Evolutionary conservation across 83 land plant species (phyloP).

Genomic region (Picea abies): DNA sequence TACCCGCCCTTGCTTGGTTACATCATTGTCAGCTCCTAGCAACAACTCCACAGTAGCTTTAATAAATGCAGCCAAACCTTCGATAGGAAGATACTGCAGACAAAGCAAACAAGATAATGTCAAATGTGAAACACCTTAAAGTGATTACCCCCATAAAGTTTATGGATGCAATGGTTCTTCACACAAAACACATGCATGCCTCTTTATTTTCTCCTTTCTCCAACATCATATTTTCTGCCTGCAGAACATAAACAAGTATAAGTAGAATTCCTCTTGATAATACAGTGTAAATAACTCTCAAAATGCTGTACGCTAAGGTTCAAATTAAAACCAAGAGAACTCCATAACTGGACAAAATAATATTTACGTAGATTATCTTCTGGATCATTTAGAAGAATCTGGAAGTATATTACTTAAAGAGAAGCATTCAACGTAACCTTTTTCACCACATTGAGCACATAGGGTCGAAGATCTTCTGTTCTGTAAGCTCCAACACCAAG

Average conservation of each 20-base stretch:
- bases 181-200: conserved; percentile 33
- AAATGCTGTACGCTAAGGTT: no score
- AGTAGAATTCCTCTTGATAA: background rate
- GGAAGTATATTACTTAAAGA: conserved; percentile 3
- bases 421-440: conserved; percentile 46
- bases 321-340: no score
- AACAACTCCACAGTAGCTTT: conserved; percentile 92
- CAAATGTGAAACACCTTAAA: background rate
- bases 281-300: background rate
- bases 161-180: background rate
- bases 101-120: background rate
- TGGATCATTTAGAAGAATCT: background rate
- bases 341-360: no score
- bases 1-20: conserved; percentile 49
- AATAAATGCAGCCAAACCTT: conserved; percentile 96
- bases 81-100: conserved; percentile 96
- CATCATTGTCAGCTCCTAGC: conserved; percentile 85
- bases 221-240: conserved; percentile 95
- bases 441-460: conserved; percentile 95
- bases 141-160: conserved; percentile 3
- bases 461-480: conserved; percentile 97
- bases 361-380: no score
- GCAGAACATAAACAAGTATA: background rate
- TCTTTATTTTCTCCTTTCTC: conserved; percentile 96
- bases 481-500: conserved; percentile 98